Base-by-base conservation (phyloP, 352 stramenopile genomes). In the Pythium dissotocum region DNA sequence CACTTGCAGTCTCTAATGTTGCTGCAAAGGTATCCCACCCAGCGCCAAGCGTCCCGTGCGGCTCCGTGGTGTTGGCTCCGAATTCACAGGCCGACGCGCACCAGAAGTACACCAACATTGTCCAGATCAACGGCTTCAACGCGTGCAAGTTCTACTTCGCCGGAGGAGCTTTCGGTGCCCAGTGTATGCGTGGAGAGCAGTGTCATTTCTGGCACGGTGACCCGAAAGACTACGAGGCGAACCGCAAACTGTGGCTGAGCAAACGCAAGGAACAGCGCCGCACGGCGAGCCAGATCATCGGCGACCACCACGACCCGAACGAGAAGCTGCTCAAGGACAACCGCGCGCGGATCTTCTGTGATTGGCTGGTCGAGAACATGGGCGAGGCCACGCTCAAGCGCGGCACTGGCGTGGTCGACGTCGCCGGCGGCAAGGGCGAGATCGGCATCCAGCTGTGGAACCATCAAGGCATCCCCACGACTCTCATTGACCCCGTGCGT, bases 121-220 rank as follows among this genome's bases (percentile, higher is more conserved):
- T 95, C 36, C 76, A 82, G 33, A 72, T 94, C 56, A 69, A 91
- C 59, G 87, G 87, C 56, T 88, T 90, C 60, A 92, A 94, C 48
- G 78, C 84, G 1, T 95, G 85, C 75, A 95, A 95, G 66, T 95
- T 90, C 69, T 91, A 94, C 67, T 95, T 95, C 67, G 87, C 83
- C 24, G 70, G 67, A 14, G 85, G 85, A 6, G 79, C 83, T 4
- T 67, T 72, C 6, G 82, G 83, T 6, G 58, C 65, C 44, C 88
- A 91, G 46, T 95, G 85, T 42, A 48, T 86, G 38, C 82, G 84
- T n/a, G 85, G 87, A 44, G 67, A 79, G 28, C 67, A 77, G 61
- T 94, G 87, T 53, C 87, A 94, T 61, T 95, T 95, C 63, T 94
- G 85, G 85, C 85, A 95, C 65, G 87, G 85, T 9, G 55, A 65